A percentile compares a stretch with the other conserved stretches of the same genome.
These are phyloP conservation scores for Epichloe aotearoae DNA, from an alignment of 2,329 filamentous ascomycete species.

Conservation along the genomic window DNA sequence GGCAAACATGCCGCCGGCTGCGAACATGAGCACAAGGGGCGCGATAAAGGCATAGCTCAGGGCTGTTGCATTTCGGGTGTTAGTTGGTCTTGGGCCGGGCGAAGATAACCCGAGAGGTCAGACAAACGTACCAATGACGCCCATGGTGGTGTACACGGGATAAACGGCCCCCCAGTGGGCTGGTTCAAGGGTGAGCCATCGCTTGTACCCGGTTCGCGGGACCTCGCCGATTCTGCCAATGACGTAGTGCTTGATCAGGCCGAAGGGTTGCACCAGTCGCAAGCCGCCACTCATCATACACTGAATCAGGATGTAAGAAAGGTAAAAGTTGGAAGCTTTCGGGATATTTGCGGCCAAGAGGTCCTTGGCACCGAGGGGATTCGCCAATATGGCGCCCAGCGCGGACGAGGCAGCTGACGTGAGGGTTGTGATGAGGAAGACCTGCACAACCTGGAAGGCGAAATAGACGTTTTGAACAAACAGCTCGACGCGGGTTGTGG, in stretches of 20 bases:
- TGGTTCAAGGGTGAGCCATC: constrained; percentile 61
- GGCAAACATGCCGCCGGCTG: constrained; percentile 60
- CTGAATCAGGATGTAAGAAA: constrained; percentile 86
- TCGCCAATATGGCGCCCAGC: constrained; percentile 43
- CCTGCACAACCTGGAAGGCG: constrained; percentile 77
- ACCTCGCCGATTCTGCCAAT: constrained; percentile 63
- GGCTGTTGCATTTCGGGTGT: constrained; percentile 30
- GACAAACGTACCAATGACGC: constrained; percentile 54
- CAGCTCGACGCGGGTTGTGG: constrained; percentile 66
- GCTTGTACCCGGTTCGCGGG: constrained; percentile 65
- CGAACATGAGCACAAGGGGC: constrained; percentile 72
- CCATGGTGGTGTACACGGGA: constrained; percentile 69
- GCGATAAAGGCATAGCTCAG: constrained; percentile 81
- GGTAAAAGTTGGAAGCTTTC: constrained; percentile 82
- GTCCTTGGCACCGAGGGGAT: constrained; percentile 47
- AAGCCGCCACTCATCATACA: constrained; percentile 68
- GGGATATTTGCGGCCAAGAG: constrained; percentile 66
- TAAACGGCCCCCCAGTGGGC: constrained; percentile 81
- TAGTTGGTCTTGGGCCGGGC: not conserved
- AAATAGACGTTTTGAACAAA: constrained; percentile 90
- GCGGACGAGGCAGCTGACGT: constrained; percentile 67
- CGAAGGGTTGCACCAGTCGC: constrained; percentile 56
- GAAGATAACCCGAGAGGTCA: not conserved
- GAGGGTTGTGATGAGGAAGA: constrained; percentile 78
- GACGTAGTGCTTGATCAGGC: constrained; percentile 43